Evolutionary conservation across 768 basidiomycete genomes (phyloP).

Genomic region (Phanerochaete sordida): DNA sequence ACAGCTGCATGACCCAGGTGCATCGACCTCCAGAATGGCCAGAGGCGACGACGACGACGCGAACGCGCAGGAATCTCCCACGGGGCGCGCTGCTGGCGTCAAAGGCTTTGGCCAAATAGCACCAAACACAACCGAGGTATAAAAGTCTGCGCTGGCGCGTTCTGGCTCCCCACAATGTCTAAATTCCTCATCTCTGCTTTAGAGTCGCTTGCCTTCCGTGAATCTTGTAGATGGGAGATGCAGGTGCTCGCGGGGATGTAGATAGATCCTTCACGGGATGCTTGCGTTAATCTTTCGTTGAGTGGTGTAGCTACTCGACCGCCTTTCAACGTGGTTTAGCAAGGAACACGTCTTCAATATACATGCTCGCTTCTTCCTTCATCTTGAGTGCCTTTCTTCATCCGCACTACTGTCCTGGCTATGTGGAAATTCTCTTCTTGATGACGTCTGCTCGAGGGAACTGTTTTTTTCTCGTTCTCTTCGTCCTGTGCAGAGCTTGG

Average conservation of each 20-base stretch:
- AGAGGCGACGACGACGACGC: no score
- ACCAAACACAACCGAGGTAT: conserved; percentile 7
- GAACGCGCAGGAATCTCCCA: no score
- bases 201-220: conserved; percentile 17
- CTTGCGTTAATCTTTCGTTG: conserved; percentile 18
- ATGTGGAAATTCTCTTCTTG: no score
- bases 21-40: no score
- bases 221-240: conserved; percentile 9
- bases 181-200: conserved; percentile 6
- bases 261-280: conserved; percentile 9
- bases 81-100: neutral
- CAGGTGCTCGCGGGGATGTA: conserved; percentile 16
- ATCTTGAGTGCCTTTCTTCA: neutral
- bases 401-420: neutral
- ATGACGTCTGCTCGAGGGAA: no score
- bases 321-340: conserved; percentile 16
- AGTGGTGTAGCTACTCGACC: conserved; percentile 12
- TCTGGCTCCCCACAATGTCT: conserved; percentile 10
- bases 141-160: neutral
- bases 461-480: no score
- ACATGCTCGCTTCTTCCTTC: no score
- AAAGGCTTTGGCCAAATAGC: neutral
- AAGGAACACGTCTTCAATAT: conserved; percentile 6
- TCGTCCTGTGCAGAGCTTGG: no score
- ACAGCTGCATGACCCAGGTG: no score